Conservation (phyloP, 805 yeast species). For the Nakazawaea ernobii region DNA sequence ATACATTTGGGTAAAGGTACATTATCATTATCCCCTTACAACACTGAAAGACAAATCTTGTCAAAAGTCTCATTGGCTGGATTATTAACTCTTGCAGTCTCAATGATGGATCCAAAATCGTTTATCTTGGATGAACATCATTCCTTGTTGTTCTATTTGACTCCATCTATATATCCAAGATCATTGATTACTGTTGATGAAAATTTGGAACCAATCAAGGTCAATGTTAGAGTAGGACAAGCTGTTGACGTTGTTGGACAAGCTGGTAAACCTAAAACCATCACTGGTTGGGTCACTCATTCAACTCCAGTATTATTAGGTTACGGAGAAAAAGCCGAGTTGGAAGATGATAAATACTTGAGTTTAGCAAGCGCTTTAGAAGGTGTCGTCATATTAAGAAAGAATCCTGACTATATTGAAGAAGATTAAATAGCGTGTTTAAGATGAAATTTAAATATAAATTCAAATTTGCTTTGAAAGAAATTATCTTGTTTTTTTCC, state of each 20-base stretch:
- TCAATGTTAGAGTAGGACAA: conserved; percentile 96
- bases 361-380: conserved; percentile 79
- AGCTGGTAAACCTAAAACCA: conserved; percentile 98
- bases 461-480: not conserved
- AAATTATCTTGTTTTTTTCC: not conserved
- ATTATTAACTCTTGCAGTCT: conserved; percentile 74
- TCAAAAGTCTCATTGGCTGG: conserved; percentile 90
- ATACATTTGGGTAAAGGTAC: conserved; percentile 97
- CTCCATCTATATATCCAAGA: conserved; percentile 88
- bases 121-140: conserved; percentile 68
- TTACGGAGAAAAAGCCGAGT: conserved; percentile 93
- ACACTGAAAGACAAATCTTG: conserved; percentile 78
- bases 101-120: conserved; percentile 78
- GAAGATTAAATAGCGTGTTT: conserved; percentile 29
- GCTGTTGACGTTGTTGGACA: conserved; percentile 99
- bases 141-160: conserved; percentile 75
- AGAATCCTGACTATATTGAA: conserved; percentile 80
- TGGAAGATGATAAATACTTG: conserved; percentile 90
- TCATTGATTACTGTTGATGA: conserved; percentile 92
- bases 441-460: not conserved
- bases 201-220: conserved; percentile 84
- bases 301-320: conserved; percentile 93
- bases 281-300: conserved; percentile 99
- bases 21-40: conserved; percentile 80
- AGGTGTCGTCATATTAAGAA: conserved; percentile 88